Evolutionary conservation across 805 yeast species (phyloP).

Genomic region (Blastobotrys peoriensis): DNA sequence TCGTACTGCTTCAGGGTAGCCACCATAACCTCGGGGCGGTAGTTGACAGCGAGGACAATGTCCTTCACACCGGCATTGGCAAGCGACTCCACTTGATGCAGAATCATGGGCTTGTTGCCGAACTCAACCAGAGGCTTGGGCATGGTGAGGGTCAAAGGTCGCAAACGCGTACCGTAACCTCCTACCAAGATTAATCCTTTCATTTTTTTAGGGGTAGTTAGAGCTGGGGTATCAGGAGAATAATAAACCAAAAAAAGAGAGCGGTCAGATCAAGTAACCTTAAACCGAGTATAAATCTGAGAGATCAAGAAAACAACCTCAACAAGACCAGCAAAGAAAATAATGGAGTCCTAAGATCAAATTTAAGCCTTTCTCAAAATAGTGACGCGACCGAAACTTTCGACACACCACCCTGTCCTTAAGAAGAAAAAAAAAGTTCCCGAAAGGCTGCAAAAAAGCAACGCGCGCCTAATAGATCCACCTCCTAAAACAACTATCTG

Average conservation of each 20-base stretch:
- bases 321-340: too few species aligned
- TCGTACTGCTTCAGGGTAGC: conserved; percentile 91
- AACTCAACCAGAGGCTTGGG: conserved; percentile 98
- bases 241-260: neutral
- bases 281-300: too few species aligned
- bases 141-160: conserved; percentile 91
- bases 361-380: conserved; percentile 85
- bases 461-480: neutral
- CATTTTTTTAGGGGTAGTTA: conserved; percentile 39
- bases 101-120: conserved; percentile 98
- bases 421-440: neutral
- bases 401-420: neutral
- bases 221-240: conserved; percentile 1
- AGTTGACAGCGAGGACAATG: conserved; percentile 96
- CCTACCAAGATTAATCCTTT: conserved; percentile 98
- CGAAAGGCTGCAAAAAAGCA: neutral
- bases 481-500: neutral
- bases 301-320: too few species aligned
- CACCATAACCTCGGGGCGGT: conserved; percentile 99
- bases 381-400: neutral
- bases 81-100: conserved; percentile 96
- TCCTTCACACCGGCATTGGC: conserved; percentile 99
- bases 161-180: conserved; percentile 99
- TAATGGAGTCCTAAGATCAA: conserved; percentile 99
- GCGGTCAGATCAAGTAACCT: neutral